Conservation (phyloP, 2,329 filamentous ascomycete species). For the Aspergillus tubingensis region DNA sequence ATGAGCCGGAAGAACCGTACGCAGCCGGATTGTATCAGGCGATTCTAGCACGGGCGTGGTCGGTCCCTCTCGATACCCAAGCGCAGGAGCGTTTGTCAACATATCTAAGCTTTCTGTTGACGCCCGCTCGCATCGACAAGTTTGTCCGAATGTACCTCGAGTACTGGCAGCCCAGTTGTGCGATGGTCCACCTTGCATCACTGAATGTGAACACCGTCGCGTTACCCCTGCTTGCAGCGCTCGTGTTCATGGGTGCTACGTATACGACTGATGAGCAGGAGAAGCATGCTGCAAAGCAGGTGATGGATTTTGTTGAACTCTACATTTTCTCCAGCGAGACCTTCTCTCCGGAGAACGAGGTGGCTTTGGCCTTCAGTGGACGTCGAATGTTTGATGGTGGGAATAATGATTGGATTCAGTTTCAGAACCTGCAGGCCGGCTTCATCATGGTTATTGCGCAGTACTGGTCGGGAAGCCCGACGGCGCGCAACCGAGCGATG, state of each 20-base stretch:
- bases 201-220: conserved; percentile 44
- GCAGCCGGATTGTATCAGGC: conserved; percentile 43
- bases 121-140: conserved; percentile 43
- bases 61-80: conserved; percentile 40
- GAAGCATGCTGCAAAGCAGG: conserved; percentile 38
- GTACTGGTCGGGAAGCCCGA: conserved; percentile 47
- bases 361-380: conserved; percentile 36
- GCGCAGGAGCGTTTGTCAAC: conserved; percentile 43
- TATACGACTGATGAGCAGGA: conserved; percentile 46
- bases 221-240: conserved; percentile 41
- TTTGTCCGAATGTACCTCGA: conserved; percentile 48
- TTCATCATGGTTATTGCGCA: conserved; percentile 45
- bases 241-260: conserved; percentile 49
- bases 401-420: conserved; percentile 35
- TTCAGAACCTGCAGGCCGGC: conserved; percentile 47
- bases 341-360: conserved; percentile 45
- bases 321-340: conserved; percentile 47
- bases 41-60: conserved; percentile 42
- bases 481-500: conserved; percentile 44
- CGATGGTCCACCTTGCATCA: conserved; percentile 46
- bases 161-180: conserved; percentile 49
- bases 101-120: conserved; percentile 44
- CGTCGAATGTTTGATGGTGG: conserved; percentile 23
- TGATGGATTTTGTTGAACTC: conserved; percentile 48
- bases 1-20: conserved; percentile 42